A percentile compares a stretch with the other conserved stretches of the same genome.
These are phyloP conservation scores for Hygrophorus russula DNA, from an alignment of 768 basidiomycete genomes.

Conservation along the genomic window DNA sequence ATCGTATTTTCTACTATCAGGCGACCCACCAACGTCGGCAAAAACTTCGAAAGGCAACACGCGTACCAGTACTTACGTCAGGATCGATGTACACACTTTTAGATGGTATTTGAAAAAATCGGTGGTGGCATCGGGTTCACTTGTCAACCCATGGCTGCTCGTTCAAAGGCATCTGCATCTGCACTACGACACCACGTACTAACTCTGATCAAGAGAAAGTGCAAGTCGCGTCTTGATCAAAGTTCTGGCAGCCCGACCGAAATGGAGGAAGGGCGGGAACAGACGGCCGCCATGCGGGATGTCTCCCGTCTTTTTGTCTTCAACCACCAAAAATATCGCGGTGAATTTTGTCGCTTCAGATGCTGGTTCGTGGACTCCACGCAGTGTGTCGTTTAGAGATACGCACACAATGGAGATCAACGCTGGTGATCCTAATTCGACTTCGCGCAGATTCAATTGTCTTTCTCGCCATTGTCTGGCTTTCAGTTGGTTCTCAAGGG, in stretches of 20 bases:
- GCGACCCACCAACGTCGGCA: slow-evolving; percentile 1
- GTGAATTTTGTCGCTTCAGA: slow-evolving; percentile 12
- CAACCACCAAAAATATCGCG: background rate
- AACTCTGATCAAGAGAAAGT: slow-evolving; percentile 8
- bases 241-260: background rate
- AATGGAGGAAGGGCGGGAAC: background rate
- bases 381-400: slow-evolving; percentile 8
- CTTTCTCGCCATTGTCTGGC: background rate
- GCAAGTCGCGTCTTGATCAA: background rate
- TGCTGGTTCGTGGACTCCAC: slow-evolving; percentile 13
- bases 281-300: background rate
- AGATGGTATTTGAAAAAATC: slow-evolving; percentile 31
- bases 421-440: slow-evolving; percentile 3
- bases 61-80: slow-evolving; percentile 17
- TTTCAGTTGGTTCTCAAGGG: background rate
- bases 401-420: slow-evolving; percentile 2
- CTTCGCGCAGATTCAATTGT: slow-evolving; percentile 6
- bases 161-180: slow-evolving; percentile 21
- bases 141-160: slow-evolving; percentile 18
- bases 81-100: slow-evolving; percentile 24
- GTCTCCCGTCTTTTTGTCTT: background rate
- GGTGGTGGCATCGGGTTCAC: slow-evolving; percentile 46
- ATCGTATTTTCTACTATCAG: background rate
- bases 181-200: slow-evolving; percentile 12
- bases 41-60: slow-evolving; percentile 8